A percentile compares a stretch with the other conserved stretches of the same genome.
Evolutionary conservation across 495 filamentous ascomycete species (phyloP).

Genomic region (Hyphodiscus hymeniophilus): DNA sequence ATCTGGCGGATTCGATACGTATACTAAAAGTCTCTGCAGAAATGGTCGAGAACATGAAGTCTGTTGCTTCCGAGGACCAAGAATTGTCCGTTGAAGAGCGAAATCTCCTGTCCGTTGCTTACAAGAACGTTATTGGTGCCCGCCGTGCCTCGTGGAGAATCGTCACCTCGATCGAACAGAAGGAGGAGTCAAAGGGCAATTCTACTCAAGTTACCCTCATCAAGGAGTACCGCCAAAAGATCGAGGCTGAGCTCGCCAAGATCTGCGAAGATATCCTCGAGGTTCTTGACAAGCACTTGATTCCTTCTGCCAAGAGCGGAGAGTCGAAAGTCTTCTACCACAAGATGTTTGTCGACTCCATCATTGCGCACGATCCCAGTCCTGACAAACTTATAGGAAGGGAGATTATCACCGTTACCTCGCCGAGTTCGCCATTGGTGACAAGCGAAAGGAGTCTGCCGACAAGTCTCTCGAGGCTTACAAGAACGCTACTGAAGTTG

Average conservation of each 20-base stretch:
- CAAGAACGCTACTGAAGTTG: constrained; percentile 97
- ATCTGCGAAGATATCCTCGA: constrained; percentile 99
- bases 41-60: constrained; percentile 99
- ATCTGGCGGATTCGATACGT: not conserved
- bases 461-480: constrained; percentile 97
- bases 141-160: constrained; percentile 99
- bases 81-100: constrained; percentile 98
- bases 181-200: constrained; percentile 99
- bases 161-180: constrained; percentile 99
- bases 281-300: constrained; percentile 92
- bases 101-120: constrained; percentile 97
- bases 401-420: constrained; percentile 99
- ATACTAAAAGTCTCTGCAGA: constrained; percentile 45
- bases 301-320: constrained; percentile 90
- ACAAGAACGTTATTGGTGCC: constrained; percentile 99
- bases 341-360: constrained; percentile 72
- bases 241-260: constrained; percentile 96
- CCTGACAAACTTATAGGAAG: constrained; percentile 57
- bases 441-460: constrained; percentile 95
- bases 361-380: not conserved
- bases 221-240: constrained; percentile 99
- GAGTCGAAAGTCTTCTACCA: constrained; percentile 99
- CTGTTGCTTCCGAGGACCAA: constrained; percentile 91
- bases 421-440: constrained; percentile 94
- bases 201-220: constrained; percentile 85